phyloP scores from a whole-genome alignment of 305 asterid species.

The Euphrasia arctica region DNA sequence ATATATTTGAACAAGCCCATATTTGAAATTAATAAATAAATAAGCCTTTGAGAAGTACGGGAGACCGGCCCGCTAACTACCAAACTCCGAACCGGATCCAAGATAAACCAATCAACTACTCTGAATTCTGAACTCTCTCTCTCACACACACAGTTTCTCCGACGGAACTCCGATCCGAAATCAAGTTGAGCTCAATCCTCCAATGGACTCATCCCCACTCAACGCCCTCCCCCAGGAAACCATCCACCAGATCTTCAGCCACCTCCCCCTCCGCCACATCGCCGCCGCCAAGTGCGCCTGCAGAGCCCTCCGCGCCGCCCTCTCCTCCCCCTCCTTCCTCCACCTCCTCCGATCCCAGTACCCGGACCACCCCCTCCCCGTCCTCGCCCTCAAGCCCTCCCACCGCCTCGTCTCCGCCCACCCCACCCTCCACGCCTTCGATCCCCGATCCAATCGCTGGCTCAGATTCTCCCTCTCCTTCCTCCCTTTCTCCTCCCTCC shows the following conservation, averaged over 20 bases:
- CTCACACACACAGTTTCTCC: neutral
- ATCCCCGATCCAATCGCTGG: slow-evolving; percentile 57
- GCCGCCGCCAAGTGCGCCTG: slow-evolving; percentile 71
- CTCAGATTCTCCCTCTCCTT: slow-evolving; percentile 76
- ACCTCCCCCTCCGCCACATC: slow-evolving; percentile 70
- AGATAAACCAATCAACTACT: neutral
- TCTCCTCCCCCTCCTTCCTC: slow-evolving; percentile 66
- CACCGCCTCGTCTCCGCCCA: slow-evolving; percentile 61
- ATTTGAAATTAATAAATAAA: no score
- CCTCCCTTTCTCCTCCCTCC: slow-evolving; percentile 76
- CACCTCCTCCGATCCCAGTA: slow-evolving; percentile 51
- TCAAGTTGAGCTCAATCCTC: neutral
- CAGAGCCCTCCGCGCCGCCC: slow-evolving; percentile 48
- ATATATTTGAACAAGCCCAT: no score
- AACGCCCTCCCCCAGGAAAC: slow-evolving; percentile 75
- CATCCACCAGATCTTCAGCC: slow-evolving; percentile 72
- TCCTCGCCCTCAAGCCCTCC: slow-evolving; percentile 79
- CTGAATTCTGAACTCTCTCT: no score
- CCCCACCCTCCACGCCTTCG: slow-evolving; percentile 68
- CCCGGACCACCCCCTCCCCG: slow-evolving; percentile 47
- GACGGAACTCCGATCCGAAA: no score
- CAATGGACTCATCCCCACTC: slow-evolving; percentile 77
- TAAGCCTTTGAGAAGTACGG: no score
- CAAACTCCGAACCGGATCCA: neutral
- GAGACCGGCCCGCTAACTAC: no score